Percentiles rank a stretch among this genome's conserved stretches.
phyloP scores from a whole-genome alignment of 2,329 filamentous ascomycete genomes.

The Scedosporium aurantiacum region DNA sequence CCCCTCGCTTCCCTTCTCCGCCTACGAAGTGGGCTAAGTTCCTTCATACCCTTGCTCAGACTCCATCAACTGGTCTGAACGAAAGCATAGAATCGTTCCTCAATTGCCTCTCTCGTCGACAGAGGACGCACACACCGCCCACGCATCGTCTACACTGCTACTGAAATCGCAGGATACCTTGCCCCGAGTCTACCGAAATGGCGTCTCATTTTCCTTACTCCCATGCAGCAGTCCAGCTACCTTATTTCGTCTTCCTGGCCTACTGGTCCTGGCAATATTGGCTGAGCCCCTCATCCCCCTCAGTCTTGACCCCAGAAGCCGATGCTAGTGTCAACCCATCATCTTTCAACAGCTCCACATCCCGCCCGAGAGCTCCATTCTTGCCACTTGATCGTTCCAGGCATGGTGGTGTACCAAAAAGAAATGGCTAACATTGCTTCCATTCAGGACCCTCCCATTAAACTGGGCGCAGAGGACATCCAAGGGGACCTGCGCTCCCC shows the following conservation, averaged over 20 bases:
- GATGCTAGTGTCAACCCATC: background rate
- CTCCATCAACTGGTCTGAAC: background rate
- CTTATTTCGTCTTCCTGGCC: conserved; percentile 4
- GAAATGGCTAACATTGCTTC: background rate
- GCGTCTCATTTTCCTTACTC: background rate
- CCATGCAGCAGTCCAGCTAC: conserved; percentile 2
- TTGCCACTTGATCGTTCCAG: background rate
- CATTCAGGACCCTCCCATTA: background rate
- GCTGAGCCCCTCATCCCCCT: background rate
- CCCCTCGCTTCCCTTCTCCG: background rate
- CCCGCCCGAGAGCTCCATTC: background rate
- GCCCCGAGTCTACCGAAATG: conserved; percentile 1
- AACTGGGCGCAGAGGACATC: background rate
- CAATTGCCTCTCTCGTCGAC: background rate
- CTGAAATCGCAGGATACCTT: background rate
- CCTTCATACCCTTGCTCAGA: background rate
- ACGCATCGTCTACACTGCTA: background rate
- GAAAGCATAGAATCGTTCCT: background rate
- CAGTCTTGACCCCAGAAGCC: background rate
- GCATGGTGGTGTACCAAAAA: background rate
- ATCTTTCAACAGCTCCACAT: background rate
- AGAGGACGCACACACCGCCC: background rate
- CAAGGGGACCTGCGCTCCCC: background rate
- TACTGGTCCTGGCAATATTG: background rate
- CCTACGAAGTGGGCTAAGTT: background rate